Base-by-base conservation (phyloP, 768 basidiomycete species). In the Amanita pallidorosea region DNA sequence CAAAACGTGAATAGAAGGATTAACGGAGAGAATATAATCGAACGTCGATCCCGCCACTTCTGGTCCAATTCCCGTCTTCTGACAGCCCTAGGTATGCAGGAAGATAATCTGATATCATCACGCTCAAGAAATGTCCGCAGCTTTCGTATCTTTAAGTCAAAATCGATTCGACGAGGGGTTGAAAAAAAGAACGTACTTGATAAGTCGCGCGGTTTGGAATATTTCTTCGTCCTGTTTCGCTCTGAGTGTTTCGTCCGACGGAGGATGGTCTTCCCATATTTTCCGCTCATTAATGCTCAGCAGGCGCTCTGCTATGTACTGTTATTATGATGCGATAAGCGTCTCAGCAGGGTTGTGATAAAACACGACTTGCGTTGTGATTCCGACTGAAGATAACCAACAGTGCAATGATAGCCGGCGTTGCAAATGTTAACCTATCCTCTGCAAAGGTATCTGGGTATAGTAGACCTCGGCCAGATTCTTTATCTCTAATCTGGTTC, bases 51-150 rank as follows among this genome's bases (percentile, higher is more conserved):
- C 42, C 50, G 17, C 50, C 50, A 13, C 33, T 45, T 45, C 41
- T 43, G 44, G 69, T 70, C 77, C 76, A 80, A 36, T 67, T 64
- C 53, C 63, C 67, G n/a, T 77, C 79, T 51, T 79, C 76, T 5
- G 69, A 68, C 7, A 74, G 66, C 4, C 78, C 79, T 5, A 81
- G 64, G 65, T 80, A 80, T 7, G 75, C 74, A 4, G 76, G 72
- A 29, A 79, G 77, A 56, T 81, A 81, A 61, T 79, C 79, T n/a
- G 72, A 73, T 56, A 79, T 67, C 57, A 78, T 73, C 43, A 72
- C 60, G 53, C 70, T 68, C 67, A 77, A 75, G 60, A 79, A 79
- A 56, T 78, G 75, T 9, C 75, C 75, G 53, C 75, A 71, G 56
- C 70, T 73, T 43, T 45, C 6, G 7, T 18, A 31, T 1, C 20